A percentile compares a stretch with the other conserved stretches of the same genome.
Conservation (phyloP, 1,139 yeast genomes). For the Suhomyces choctaworum region DNA sequence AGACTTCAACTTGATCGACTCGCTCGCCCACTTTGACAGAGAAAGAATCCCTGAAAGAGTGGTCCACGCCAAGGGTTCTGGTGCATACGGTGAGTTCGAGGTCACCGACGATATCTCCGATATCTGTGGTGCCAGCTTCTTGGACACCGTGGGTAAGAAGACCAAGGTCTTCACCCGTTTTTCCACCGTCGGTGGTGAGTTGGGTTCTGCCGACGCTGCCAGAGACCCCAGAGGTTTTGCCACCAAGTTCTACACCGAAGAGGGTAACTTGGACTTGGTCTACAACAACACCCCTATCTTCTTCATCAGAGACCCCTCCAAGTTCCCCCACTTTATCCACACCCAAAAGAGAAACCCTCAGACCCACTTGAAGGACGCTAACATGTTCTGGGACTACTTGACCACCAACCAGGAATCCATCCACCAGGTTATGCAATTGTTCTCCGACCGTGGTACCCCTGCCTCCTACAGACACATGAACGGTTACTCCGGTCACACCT, state of each 20-base stretch:
- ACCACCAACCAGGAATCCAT: slow-evolving; percentile 53
- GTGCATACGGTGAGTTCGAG: slow-evolving; percentile 79
- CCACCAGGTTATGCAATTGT: slow-evolving; percentile 20
- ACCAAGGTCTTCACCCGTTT: slow-evolving; percentile 74
- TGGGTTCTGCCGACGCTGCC: slow-evolving; percentile 80
- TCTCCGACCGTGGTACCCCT: slow-evolving; percentile 69
- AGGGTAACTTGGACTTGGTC: slow-evolving; percentile 86
- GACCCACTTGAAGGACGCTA: slow-evolving; percentile 77
- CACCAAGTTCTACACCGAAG: slow-evolving; percentile 80
- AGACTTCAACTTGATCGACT: slow-evolving; percentile 75
- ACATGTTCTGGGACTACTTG: slow-evolving; percentile 76
- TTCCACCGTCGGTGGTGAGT: slow-evolving; percentile 89
- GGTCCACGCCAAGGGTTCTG: slow-evolving; percentile 89
- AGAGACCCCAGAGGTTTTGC: slow-evolving; percentile 92
- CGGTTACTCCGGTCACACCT: slow-evolving; percentile 78
- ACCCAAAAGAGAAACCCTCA: slow-evolving; percentile 77
- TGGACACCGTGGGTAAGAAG: slow-evolving; percentile 73
- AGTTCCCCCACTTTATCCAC: slow-evolving; percentile 88
- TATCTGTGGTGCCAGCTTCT: slow-evolving; percentile 67
- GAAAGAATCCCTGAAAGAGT: slow-evolving; percentile 90
- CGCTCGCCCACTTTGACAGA: slow-evolving; percentile 80
- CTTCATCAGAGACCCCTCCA: slow-evolving; percentile 82
- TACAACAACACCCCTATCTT: slow-evolving; percentile 89
- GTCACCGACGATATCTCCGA: slow-evolving; percentile 82
- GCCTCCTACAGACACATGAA: slow-evolving; percentile 63